Base-by-base conservation (phyloP, 2,329 filamentous ascomycete species). In the Curvularia spicifera region DNA sequence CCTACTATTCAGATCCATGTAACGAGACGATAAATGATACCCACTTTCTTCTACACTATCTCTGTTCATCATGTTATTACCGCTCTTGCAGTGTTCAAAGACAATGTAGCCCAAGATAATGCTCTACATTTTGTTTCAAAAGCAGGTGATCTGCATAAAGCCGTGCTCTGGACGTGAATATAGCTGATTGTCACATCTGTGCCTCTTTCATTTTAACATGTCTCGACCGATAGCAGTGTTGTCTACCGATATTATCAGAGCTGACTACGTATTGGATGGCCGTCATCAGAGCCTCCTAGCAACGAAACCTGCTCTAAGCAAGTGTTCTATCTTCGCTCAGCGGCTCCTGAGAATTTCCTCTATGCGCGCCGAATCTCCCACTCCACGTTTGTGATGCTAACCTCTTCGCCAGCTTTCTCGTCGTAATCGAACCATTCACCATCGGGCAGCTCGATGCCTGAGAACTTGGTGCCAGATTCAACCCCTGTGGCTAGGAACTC, bases 351-450 rank as follows among this genome's bases (percentile, higher is more conserved):
- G 35, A 37, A 37, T 37, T 37, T 15, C 35, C 28, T 31, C n/a
- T 67, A 95, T 35, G 87, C 86, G 65, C 92, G 84, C 64, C 86
- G 84, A 66, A 99, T 90, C 66, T 93, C 89, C 92, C 93, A 99
- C 61, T 86, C 91, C 54, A 97, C 78, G 29, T 95, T 91, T 75
- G 92, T 94, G 75, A 97, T 93, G 77, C 91, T 95, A 46, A 97
- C 93, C 77, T 98, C 93, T 49, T 96, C 91, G 0, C 89, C 85
- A 0, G 91, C 85, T 81, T 98, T 97, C 79, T 98, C 93, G 68
- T 98, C 93, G 71, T 98, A 99, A 69, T 98, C 94, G 77, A 90
- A 99, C 95, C 95, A 99, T 70, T 99, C 95, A 26, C 91, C 94
- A 28, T 99, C 95, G 0, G 82, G 82, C 54, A 99, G 79, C 67